A percentile compares a stretch with the other conserved stretches of the same genome.
Conservation (phyloP, 2,329 filamentous ascomycete genomes). For the Bipolaris zeicola region DNA sequence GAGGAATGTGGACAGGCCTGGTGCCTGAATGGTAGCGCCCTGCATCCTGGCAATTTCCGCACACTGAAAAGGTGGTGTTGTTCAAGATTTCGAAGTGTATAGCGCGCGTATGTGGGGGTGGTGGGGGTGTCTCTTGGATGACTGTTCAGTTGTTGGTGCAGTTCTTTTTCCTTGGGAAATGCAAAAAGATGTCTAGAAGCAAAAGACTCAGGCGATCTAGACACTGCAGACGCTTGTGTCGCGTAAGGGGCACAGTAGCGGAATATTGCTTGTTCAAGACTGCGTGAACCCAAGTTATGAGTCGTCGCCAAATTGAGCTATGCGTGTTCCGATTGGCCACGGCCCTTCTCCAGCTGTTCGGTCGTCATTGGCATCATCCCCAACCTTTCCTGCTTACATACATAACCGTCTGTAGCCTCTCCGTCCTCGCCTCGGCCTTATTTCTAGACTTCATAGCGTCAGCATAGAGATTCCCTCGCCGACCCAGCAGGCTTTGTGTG, state of each 20-base stretch:
- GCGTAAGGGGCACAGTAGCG: background rate
- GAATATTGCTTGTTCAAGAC: slow-evolving; percentile 9
- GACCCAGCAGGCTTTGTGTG: background rate
- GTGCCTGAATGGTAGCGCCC: slow-evolving; percentile 57
- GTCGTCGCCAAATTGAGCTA: slow-evolving; percentile 16
- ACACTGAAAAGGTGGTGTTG: background rate
- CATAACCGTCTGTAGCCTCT: slow-evolving; percentile 2
- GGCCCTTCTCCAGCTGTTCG: slow-evolving; percentile 13
- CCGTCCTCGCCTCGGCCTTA: slow-evolving; percentile 10
- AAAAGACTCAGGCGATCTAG: background rate
- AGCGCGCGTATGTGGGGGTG: slow-evolving; percentile 24
- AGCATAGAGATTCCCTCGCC: slow-evolving; percentile 1
- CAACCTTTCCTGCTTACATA: slow-evolving; percentile 24
- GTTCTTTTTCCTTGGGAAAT: background rate
- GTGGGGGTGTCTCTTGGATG: slow-evolving; percentile 22
- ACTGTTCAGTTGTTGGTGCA: background rate
- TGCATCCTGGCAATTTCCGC: slow-evolving; percentile 28
- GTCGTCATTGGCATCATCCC: slow-evolving; percentile 42
- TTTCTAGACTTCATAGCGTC: slow-evolving; percentile 1
- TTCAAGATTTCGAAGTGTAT: slow-evolving; percentile 7
- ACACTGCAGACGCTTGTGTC: background rate
- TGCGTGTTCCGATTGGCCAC: slow-evolving; percentile 16
- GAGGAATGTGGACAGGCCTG: slow-evolving; percentile 77
- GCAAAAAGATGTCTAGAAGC: background rate
- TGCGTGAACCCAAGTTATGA: slow-evolving; percentile 7